Base-by-base conservation (phyloP, 2,329 filamentous ascomycete genomes). In the Fonsecaea erecta region DNA sequence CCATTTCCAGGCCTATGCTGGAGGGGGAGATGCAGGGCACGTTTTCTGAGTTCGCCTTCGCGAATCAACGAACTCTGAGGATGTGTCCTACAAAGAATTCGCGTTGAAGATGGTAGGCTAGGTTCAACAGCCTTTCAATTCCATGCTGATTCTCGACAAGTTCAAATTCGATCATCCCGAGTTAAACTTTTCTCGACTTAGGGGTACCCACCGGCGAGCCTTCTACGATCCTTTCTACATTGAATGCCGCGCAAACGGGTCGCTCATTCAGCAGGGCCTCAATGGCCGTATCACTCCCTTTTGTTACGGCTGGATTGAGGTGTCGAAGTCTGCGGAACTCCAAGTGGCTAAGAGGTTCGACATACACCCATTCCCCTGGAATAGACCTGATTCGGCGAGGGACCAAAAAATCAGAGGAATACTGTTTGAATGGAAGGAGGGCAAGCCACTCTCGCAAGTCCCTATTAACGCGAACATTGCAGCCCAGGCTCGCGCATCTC, bases 191-290 rank as follows among this genome's bases (percentile, higher is more conserved):
- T 34, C 21, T 1, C 16, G 18, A 6, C 30, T 51, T 3, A 48
- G n/a, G 28, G 61, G 61, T 2, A 52, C 53, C 37, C 7, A 37
- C 7, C 61, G 53, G 37, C 9, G 28, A 52, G 37, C 35, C 53
- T 63, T 58, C 32, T 58, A 37, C 61, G 61, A 63, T n/a, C 52
- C 61, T 52, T 63, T 63, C 43, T 63, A 58, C 32, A 63, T 63
- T 40, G 61, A 63, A 58, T 63, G 61, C 32, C 61, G 53, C 30
- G 61, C 61, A 5, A 58, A 63, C 32, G 61, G 61, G 32, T 24
- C 61, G 8, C 53, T 63, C 28, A 58, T 58, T 63, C 8, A 57
- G 28, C 53, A 40, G 40, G 61, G 61, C 26, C 26, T 37, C 9
- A 58, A 63, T 18, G 61, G 61, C 40, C 35, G 52, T 14, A 58